Evolutionary conservation across 352 stramenopile genomes (phyloP).

Genomic region (Thraustotheca clavata): DNA sequence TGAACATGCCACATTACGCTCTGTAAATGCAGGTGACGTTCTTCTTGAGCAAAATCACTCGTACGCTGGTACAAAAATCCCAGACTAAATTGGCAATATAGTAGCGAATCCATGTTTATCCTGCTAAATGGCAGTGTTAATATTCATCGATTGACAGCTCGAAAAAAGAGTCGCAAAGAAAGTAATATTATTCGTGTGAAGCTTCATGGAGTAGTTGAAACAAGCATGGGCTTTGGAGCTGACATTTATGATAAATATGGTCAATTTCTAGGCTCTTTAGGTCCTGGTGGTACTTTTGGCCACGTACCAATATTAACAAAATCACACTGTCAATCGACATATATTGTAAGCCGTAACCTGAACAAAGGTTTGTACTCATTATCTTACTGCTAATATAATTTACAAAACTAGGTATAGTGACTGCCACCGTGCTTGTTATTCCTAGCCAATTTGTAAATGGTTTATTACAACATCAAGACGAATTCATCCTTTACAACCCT

Average conservation of each 20-base stretch:
- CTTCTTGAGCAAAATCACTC: slow-evolving; percentile 15
- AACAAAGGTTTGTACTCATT: neutral
- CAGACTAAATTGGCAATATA: neutral
- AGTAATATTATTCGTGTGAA: neutral
- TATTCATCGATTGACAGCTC: slow-evolving; percentile 2
- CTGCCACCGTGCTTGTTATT: neutral
- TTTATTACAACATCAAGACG: neutral
- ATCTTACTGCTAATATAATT: neutral
- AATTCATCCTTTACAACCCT: slow-evolving; percentile 1
- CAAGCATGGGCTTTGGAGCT: neutral
- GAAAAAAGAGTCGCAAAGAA: neutral
- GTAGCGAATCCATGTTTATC: slow-evolving; percentile 11
- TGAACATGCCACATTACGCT: neutral
- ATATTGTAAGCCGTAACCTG: slow-evolving; percentile 7
- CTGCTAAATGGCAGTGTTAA: neutral
- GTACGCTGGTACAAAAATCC: neutral
- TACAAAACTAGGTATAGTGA: neutral
- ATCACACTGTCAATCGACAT: slow-evolving; percentile 18
- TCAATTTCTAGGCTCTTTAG: neutral
- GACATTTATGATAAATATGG: slow-evolving; percentile 11
- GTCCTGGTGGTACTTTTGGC: slow-evolving; percentile 1
- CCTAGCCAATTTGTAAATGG: neutral
- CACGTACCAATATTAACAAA: slow-evolving; percentile 6
- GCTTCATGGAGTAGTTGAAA: neutral
- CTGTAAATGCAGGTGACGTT: neutral